Percentiles rank a stretch among this genome's conserved stretches.
Conservation (phyloP, 2,329 filamentous ascomycete genomes). For the Aspergillus hiratsukae region DNA sequence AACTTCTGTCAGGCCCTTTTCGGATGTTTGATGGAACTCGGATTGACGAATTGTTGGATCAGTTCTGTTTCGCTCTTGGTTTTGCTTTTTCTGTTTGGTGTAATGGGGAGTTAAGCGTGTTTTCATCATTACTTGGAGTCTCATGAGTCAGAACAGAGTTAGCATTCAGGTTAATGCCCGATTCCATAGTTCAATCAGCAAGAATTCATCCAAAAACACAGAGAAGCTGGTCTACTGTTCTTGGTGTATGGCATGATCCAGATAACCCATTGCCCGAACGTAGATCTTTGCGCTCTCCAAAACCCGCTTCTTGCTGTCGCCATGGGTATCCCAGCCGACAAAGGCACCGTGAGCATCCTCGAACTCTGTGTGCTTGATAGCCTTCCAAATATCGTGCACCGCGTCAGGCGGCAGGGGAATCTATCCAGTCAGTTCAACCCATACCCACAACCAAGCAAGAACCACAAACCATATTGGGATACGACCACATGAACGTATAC, state of each 20-base stretch:
- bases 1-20: slow-evolving; percentile 28
- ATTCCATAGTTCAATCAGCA: neutral
- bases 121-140: neutral
- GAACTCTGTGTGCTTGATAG: slow-evolving; percentile 60
- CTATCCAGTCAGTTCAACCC: slow-evolving; percentile 39
- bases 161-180: neutral
- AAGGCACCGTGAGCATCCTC: slow-evolving; percentile 65
- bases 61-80: neutral
- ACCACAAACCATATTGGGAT: slow-evolving; percentile 53
- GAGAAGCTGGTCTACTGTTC: slow-evolving; percentile 10
- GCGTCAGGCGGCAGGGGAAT: slow-evolving; percentile 65
- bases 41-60: neutral
- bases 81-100: neutral
- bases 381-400: slow-evolving; percentile 65
- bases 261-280: slow-evolving; percentile 42
- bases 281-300: slow-evolving; percentile 76
- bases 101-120: neutral
- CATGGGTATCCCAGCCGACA: slow-evolving; percentile 56
- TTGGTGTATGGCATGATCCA: slow-evolving; percentile 28
- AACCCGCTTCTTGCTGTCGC: slow-evolving; percentile 59
- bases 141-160: neutral
- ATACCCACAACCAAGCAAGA: slow-evolving; percentile 10
- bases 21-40: slow-evolving; percentile 5
- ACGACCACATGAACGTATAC: slow-evolving; percentile 73
- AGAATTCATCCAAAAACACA: neutral